These are phyloP conservation scores for Saccharomycopsis amapae DNA, from an alignment of 805 yeast species.

Conservation along the genomic window DNA sequence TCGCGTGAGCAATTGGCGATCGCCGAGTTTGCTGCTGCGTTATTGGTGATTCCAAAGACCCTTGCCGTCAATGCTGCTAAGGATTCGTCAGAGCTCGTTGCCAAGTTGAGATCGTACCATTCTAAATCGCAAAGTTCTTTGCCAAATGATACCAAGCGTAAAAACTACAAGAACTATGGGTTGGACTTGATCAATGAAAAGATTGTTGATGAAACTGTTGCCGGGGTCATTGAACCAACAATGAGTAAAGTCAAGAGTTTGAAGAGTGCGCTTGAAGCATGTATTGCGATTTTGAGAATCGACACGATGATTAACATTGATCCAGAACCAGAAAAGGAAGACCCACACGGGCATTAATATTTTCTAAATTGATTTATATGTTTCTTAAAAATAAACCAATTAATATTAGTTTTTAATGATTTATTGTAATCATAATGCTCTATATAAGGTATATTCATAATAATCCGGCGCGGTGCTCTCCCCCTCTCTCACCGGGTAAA, in stretches of 20 bases:
- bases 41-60: conserved; percentile 91
- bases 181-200: conserved; percentile 87
- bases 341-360: conserved; percentile 75
- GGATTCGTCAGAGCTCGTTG: conserved; percentile 90
- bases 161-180: conserved; percentile 85
- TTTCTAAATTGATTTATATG: too few relatives aligned
- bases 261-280: conserved; percentile 95
- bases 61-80: conserved; percentile 96
- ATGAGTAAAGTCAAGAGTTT: conserved; percentile 86
- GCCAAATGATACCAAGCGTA: conserved; percentile 76
- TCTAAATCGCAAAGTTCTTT: conserved; percentile 88
- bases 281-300: conserved; percentile 93
- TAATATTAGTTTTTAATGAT: background rate
- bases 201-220: conserved; percentile 72
- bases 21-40: conserved; percentile 91
- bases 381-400: background rate
- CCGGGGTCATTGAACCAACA: conserved; percentile 95
- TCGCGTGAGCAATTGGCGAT: conserved; percentile 97
- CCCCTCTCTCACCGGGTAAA: too few relatives aligned
- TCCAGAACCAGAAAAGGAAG: conserved; percentile 90
- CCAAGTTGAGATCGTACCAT: conserved; percentile 93
- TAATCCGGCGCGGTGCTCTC: background rate
- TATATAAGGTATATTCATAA: too few relatives aligned
- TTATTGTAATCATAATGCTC: background rate
- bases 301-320: conserved; percentile 98